These are phyloP conservation scores for Akanthomyces muscarius DNA, from an alignment of 2,329 filamentous ascomycete genomes.

Conservation along the genomic window DNA sequence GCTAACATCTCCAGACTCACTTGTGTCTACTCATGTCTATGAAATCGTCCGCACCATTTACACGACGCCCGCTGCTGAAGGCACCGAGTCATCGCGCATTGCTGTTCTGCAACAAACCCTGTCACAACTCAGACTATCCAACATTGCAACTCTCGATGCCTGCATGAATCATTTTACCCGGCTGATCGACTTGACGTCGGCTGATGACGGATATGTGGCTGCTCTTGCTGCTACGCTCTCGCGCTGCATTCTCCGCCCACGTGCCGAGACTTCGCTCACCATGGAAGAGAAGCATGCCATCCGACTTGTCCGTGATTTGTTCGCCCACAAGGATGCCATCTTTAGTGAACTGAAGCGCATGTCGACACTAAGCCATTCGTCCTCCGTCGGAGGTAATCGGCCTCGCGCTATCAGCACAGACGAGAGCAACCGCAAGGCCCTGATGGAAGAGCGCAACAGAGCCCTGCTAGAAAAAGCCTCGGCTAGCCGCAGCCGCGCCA, in stretches of 20 bases:
- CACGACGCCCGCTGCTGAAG: conserved; percentile 71
- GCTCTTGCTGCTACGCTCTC: conserved; percentile 71
- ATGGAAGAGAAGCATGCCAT: conserved; percentile 94
- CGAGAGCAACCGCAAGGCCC: conserved; percentile 87
- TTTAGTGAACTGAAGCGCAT: conserved; percentile 95
- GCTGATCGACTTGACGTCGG: conserved; percentile 92
- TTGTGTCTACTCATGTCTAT: conserved; percentile 96
- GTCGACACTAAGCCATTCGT: conserved; percentile 64
- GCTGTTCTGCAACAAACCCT: conserved; percentile 93
- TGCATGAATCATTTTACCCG: conserved; percentile 98
- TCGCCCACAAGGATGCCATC: conserved; percentile 89
- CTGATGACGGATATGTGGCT: conserved; percentile 79
- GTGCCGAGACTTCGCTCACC: conserved; percentile 81
- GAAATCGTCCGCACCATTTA: conserved; percentile 99
- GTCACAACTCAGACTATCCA: conserved; percentile 88
- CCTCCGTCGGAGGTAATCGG: conserved; percentile 54
- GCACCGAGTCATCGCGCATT: conserved; percentile 73
- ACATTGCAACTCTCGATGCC: conserved; percentile 97
- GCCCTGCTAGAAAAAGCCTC: conserved; percentile 68
- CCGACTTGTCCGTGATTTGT: conserved; percentile 85
- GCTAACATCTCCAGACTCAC: conserved; percentile 64
- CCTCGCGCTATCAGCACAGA: conserved; percentile 89
- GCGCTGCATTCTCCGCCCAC: conserved; percentile 83
- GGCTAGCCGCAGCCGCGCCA: conserved; percentile 65
- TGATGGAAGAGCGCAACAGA: conserved; percentile 89